phyloP scores from a whole-genome alignment of 169 alveolate species.

The Eimeria praecox region DNA sequence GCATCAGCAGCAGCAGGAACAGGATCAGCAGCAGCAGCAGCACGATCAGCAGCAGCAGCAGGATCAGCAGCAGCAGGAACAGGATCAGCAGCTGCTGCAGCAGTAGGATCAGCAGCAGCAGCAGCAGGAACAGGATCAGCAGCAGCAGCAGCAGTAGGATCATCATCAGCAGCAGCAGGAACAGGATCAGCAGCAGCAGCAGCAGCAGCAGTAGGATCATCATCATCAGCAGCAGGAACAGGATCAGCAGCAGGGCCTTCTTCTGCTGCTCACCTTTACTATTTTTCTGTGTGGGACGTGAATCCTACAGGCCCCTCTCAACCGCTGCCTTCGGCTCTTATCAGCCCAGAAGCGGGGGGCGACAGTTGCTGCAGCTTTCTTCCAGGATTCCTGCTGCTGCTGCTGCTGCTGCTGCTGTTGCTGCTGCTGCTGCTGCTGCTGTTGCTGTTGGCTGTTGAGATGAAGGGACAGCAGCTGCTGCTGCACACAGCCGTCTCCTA shows the following conservation, averaged over 20 bases:
- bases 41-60: slow-evolving; percentile 9
- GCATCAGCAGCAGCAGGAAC: not conserved
- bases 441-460: not conserved
- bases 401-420: slow-evolving; percentile 34
- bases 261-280: slow-evolving; percentile 45
- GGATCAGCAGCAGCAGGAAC: no score
- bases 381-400: slow-evolving; percentile 36
- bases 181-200: not conserved
- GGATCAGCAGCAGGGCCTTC: not conserved
- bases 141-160: not conserved
- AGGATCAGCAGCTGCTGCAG: not conserved
- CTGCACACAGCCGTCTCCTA: slow-evolving; percentile 81
- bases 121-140: no score
- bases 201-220: not conserved
- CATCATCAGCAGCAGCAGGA: slow-evolving; percentile 7
- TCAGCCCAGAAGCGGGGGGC: slow-evolving; percentile 80
- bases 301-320: slow-evolving; percentile 49
- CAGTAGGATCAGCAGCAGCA: not conserved
- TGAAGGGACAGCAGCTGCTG: slow-evolving; percentile 33
- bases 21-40: not conserved
- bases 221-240: no score
- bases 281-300: slow-evolving; percentile 53
- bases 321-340: slow-evolving; percentile 66
- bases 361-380: slow-evolving; percentile 45
- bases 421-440: slow-evolving; percentile 24